phyloP scores from a whole-genome alignment of 371 early-diverging fungal genomes.

The Choanephora cucurbitarum region DNA sequence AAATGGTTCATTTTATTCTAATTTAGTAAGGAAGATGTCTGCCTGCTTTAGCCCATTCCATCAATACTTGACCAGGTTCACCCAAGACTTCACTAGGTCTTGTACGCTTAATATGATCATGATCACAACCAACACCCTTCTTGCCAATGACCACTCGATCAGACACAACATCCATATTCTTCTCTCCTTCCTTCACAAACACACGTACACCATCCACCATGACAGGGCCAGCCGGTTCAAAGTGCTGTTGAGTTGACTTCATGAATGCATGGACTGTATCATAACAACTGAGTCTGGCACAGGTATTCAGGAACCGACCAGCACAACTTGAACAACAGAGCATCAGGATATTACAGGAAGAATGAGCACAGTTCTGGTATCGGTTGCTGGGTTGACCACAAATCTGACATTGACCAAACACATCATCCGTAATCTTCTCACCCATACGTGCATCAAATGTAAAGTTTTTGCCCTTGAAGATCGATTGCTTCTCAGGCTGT shows the following conservation, averaged over 20 bases:
- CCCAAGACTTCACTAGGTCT: slow-evolving; percentile 48
- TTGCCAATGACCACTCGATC: slow-evolving; percentile 45
- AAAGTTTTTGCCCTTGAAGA: slow-evolving; percentile 82
- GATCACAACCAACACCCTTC: slow-evolving; percentile 42
- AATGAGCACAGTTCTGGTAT: slow-evolving; percentile 76
- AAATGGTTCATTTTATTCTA: no score
- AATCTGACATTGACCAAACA: slow-evolving; percentile 67
- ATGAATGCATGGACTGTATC: slow-evolving; percentile 51
- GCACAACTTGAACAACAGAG: slow-evolving; percentile 71
- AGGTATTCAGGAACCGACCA: slow-evolving; percentile 61
- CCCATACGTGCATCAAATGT: slow-evolving; percentile 84
- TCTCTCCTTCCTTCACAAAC: slow-evolving; percentile 39
- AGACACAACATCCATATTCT: slow-evolving; percentile 17
- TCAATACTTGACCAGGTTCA: slow-evolving; percentile 47
- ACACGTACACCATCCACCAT: slow-evolving; percentile 44
- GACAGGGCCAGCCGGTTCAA: slow-evolving; percentile 38
- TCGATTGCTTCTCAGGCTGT: slow-evolving; percentile 45
- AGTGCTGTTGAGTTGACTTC: slow-evolving; percentile 22
- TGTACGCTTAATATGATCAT: slow-evolving; percentile 38
- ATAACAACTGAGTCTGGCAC: slow-evolving; percentile 61
- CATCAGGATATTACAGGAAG: slow-evolving; percentile 73
- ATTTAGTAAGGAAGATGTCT: slow-evolving; percentile 42
- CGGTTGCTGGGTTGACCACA: slow-evolving; percentile 69
- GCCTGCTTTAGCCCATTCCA: slow-evolving; percentile 46
- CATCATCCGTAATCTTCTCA: slow-evolving; percentile 73